phyloP scores from a whole-genome alignment of 306 rosid species.

The Lagenaria siceraria region DNA sequence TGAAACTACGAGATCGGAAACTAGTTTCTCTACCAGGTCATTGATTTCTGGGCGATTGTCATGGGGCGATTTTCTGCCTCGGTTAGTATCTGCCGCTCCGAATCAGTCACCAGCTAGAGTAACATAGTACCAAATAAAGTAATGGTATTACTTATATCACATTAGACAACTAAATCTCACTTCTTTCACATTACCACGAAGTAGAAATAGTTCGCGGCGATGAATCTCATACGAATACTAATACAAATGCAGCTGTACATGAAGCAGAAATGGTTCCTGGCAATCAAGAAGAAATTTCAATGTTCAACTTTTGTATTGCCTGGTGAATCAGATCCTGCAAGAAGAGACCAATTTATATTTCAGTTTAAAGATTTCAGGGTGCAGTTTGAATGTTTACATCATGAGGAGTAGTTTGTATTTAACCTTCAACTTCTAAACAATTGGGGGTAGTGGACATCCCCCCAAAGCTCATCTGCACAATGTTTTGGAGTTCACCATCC shows the following conservation, averaged over 20 bases:
- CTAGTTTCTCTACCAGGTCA: background rate
- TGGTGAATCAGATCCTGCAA: conserved; percentile 34
- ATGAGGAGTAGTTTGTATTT: background rate
- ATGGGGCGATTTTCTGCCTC: background rate
- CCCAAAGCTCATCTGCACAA: conserved; percentile 77
- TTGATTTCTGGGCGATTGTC: background rate
- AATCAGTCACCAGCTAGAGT: background rate
- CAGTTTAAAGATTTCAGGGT: background rate
- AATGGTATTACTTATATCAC: conserved; percentile 3
- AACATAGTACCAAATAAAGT: background rate
- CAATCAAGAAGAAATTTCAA: conserved; percentile 13
- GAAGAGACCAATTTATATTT: background rate
- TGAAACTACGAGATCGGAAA: background rate
- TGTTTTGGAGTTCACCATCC: conserved; percentile 92
- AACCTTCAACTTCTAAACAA: background rate
- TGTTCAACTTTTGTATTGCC: conserved; percentile 61
- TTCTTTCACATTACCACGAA: background rate
- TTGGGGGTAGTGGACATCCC: conserved; percentile 21
- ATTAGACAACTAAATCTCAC: background rate
- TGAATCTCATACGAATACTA: background rate
- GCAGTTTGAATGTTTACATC: background rate
- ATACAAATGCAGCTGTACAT: background rate
- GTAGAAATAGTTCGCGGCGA: background rate
- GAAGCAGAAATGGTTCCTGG: background rate
- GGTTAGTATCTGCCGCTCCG: background rate